Evolutionary conservation across 2,329 filamentous ascomycete species (phyloP).

Genomic region (Fusarium albidum): DNA sequence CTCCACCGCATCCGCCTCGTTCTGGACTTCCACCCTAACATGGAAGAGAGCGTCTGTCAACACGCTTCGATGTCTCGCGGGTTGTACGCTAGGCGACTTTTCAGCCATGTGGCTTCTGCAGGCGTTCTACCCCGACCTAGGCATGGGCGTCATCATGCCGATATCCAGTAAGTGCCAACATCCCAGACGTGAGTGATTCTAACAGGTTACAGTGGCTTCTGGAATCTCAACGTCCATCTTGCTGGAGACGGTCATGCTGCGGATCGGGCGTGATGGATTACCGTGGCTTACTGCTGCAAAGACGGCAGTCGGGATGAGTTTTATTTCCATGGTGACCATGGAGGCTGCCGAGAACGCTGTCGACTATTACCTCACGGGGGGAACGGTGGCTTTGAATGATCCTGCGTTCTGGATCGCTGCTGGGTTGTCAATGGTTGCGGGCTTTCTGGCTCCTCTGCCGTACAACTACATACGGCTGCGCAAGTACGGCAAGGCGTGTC

Average conservation of each 20-base stretch:
- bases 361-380: slow-evolving; percentile 64
- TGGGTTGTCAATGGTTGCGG: slow-evolving; percentile 51
- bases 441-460: slow-evolving; percentile 59
- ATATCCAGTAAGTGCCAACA: slow-evolving; percentile 53
- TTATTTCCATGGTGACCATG: slow-evolving; percentile 68
- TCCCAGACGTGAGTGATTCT: accelerated
- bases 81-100: slow-evolving; percentile 65
- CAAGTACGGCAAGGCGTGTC: slow-evolving; percentile 58
- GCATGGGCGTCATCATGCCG: slow-evolving; percentile 59
- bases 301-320: slow-evolving; percentile 66
- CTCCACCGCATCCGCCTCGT: slow-evolving; percentile 19
- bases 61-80: slow-evolving; percentile 62
- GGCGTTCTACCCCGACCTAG: slow-evolving; percentile 54
- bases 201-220: slow-evolving; percentile 54
- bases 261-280: slow-evolving; percentile 55
- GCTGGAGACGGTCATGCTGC: slow-evolving; percentile 61
- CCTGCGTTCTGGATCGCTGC: slow-evolving; percentile 63
- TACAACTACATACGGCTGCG: slow-evolving; percentile 61
- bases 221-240: slow-evolving; percentile 61
- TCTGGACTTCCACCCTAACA: slow-evolving; percentile 45
- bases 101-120: slow-evolving; percentile 64
- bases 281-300: slow-evolving; percentile 55
- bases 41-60: slow-evolving; percentile 63
- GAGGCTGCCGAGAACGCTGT: slow-evolving; percentile 62
- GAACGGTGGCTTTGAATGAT: slow-evolving; percentile 54